Conservation (phyloP, 1,284 basidiomycete species). For the Papiliotrema fonsecae region DNA sequence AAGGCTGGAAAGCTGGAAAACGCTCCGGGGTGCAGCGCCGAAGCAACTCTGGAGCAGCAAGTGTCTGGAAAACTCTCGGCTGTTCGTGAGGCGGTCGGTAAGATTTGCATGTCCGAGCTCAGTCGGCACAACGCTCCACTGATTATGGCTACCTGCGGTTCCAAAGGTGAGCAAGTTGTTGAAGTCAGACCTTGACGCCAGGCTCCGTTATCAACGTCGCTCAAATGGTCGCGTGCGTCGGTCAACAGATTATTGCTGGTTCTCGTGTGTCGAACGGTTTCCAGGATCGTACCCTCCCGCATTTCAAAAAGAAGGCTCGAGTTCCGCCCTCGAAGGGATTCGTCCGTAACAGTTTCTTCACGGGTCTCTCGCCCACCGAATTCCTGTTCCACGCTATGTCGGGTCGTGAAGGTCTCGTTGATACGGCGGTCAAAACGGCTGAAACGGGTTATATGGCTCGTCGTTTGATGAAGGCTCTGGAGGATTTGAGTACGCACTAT, state of each 20-base stretch:
- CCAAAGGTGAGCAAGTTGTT: constrained; percentile 64
- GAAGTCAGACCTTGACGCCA: constrained; percentile 40
- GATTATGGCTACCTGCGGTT: constrained; percentile 99
- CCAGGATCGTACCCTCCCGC: constrained; percentile 96
- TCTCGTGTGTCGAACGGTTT: constrained; percentile 98
- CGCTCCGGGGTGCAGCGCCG: constrained; percentile 93
- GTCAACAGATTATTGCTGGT: constrained; percentile 97
- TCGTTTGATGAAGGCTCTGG: constrained; percentile 96
- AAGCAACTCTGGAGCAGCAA: constrained; percentile 91
- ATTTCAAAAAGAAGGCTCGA: constrained; percentile 96
- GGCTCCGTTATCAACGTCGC: constrained; percentile 99
- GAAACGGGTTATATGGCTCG: constrained; percentile 99
- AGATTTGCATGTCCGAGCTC: constrained; percentile 97
- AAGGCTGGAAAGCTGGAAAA: constrained; percentile 92
- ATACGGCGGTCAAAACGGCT: constrained; percentile 99
- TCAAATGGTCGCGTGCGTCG: constrained; percentile 99
- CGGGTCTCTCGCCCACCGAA: constrained; percentile 89
- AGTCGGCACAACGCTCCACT: constrained; percentile 94
- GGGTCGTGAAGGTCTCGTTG: constrained; percentile 95
- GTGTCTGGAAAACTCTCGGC: constrained; percentile 91
- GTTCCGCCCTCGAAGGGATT: constrained; percentile 98
- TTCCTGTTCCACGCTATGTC: constrained; percentile 99
- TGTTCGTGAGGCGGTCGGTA: constrained; percentile 92
- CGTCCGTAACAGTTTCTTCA: constrained; percentile 95
- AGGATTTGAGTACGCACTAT: constrained; percentile 95